phyloP scores from a whole-genome alignment of 2,329 filamentous ascomycete genomes.

The Trichophyton equinum region DNA sequence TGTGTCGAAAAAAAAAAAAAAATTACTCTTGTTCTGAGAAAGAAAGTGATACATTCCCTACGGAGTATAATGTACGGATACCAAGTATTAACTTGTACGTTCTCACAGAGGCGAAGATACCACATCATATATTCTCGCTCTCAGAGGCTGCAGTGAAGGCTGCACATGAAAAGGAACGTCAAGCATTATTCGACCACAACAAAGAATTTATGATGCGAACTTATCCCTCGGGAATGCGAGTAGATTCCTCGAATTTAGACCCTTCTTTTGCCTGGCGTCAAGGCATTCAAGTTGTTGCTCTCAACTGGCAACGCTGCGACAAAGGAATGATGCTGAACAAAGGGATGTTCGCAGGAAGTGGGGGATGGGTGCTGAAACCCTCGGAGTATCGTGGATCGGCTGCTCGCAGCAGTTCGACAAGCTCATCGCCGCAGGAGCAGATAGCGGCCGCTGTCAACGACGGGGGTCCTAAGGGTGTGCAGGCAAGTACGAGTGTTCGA shows the following conservation, averaged over 20 bases:
- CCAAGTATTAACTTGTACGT: neutral
- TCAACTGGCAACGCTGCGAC: constrained; percentile 90
- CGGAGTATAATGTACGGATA: neutral
- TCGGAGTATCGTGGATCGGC: constrained; percentile 47
- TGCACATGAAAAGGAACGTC: constrained; percentile 40
- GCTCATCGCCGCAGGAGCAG: constrained; percentile 19
- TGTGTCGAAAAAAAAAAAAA: neutral
- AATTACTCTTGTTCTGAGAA: neutral
- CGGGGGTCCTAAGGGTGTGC: neutral
- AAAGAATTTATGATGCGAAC: constrained; percentile 70
- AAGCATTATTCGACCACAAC: constrained; percentile 71
- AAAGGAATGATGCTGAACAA: constrained; percentile 94
- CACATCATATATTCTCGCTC: constrained; percentile 52
- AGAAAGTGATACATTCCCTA: neutral
- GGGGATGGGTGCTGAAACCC: constrained; percentile 80
- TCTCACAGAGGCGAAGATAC: constrained; percentile 36
- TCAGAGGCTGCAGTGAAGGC: constrained; percentile 56
- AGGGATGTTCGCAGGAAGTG: constrained; percentile 71
- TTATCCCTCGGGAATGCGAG: constrained; percentile 71
- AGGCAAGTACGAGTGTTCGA: constrained; percentile 28
- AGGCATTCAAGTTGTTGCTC: constrained; percentile 77
- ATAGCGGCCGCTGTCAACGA: constrained; percentile 10
- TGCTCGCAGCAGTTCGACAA: constrained; percentile 21
- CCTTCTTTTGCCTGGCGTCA: constrained; percentile 76
- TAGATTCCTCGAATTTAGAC: constrained; percentile 76